phyloP scores from a whole-genome alignment of 768 basidiomycete genomes.

The Mycena pura region DNA sequence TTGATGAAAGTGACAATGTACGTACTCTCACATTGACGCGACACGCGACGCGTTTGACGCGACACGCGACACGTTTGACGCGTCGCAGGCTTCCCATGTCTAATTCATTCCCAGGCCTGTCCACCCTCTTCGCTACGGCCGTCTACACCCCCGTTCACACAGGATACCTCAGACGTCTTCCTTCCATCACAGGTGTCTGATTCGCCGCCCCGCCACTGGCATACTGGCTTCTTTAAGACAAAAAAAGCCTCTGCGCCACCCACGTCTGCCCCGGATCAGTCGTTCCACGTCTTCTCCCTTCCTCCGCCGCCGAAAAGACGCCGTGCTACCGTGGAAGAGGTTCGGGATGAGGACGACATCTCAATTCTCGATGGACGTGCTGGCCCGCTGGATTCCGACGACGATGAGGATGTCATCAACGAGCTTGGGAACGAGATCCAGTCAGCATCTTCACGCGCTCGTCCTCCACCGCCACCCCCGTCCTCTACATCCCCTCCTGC shows the following conservation, averaged over 20 bases:
- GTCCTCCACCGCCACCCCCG: background rate
- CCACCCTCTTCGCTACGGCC: too few relatives aligned
- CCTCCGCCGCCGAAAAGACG: background rate
- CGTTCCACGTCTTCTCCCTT: background rate
- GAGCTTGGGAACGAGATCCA: background rate
- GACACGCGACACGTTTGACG: too few relatives aligned
- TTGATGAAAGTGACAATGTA: too few relatives aligned
- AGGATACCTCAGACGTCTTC: too few relatives aligned
- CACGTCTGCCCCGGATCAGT: background rate
- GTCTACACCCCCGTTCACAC: too few relatives aligned
- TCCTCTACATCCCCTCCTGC: background rate
- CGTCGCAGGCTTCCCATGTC: too few relatives aligned
- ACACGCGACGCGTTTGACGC: too few relatives aligned
- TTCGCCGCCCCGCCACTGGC: too few relatives aligned
- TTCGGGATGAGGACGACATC: conserved; percentile 1
- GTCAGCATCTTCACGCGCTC: background rate
- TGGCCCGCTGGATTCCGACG: background rate
- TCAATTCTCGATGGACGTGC: background rate
- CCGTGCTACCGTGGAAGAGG: background rate
- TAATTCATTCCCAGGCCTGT: too few relatives aligned
- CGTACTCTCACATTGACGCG: too few relatives aligned
- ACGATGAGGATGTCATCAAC: background rate
- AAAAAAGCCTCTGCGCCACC: background rate
- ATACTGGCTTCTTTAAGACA: background rate
- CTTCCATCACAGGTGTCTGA: too few relatives aligned